Percentiles rank a stretch among this genome's conserved stretches.
Conservation (phyloP, 2,329 filamentous ascomycete species). For the Gaeumannomyces tritici region DNA sequence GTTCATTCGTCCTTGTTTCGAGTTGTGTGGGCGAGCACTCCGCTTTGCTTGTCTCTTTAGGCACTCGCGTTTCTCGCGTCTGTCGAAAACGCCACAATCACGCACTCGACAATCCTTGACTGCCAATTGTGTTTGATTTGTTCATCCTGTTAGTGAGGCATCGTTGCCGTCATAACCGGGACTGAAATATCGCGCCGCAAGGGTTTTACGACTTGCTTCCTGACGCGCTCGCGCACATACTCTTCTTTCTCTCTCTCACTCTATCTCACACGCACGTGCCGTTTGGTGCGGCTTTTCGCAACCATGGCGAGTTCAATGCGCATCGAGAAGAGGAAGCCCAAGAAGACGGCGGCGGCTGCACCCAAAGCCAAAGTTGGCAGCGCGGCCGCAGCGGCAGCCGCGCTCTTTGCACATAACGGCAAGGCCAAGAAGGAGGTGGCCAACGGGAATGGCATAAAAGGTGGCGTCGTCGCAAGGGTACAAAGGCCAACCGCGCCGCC, state of each 20-base stretch:
- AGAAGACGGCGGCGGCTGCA: neutral
- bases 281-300: neutral
- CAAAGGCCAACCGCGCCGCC: neutral
- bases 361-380: neutral
- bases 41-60: neutral
- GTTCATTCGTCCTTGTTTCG: neutral
- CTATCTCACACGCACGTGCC: neutral
- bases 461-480: conserved; percentile 3
- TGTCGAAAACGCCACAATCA: neutral
- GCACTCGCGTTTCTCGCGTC: neutral
- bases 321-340: neutral
- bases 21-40: neutral
- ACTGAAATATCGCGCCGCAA: neutral
- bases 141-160: neutral
- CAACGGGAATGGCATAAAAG: neutral
- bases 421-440: neutral
- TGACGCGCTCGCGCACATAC: neutral
- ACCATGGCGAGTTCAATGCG: neutral
- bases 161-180: neutral
- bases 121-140: neutral
- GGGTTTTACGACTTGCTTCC: neutral
- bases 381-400: neutral
- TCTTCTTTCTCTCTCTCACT: neutral
- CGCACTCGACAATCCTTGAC: neutral
- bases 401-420: neutral